phyloP scores from a whole-genome alignment of 257 asterid genomes.

The Solanum bukasovii region DNA sequence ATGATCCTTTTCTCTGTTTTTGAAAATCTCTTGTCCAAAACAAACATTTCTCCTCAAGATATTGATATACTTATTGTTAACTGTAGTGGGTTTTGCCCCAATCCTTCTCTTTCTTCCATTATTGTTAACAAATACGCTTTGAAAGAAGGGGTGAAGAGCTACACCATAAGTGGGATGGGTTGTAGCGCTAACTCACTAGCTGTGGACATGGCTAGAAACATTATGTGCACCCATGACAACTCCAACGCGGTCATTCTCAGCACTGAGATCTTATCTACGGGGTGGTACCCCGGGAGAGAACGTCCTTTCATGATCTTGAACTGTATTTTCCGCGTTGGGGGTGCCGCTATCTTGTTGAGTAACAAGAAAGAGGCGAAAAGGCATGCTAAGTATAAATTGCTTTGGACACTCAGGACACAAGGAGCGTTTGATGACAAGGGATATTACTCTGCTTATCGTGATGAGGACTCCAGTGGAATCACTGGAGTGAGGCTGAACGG shows the following conservation, averaged over 20 bases:
- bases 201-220: conserved; percentile 47
- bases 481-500: conserved; percentile 58
- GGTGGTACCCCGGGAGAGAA: conserved; percentile 76
- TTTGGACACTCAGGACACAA: conserved; percentile 43
- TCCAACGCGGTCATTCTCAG: conserved; percentile 59
- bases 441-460: conserved; percentile 47
- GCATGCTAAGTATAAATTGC: conserved; percentile 44
- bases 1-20: conserved; percentile 54
- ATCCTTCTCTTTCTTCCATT: conserved; percentile 61
- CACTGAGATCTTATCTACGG: conserved; percentile 72
- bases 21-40: conserved; percentile 36
- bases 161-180: conserved; percentile 75
- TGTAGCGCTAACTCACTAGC: conserved; percentile 81
- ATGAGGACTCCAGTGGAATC: conserved; percentile 64
- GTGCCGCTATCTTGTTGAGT: conserved; percentile 47
- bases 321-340: conserved; percentile 74
- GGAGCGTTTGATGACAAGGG: conserved; percentile 63
- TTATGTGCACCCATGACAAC: conserved; percentile 30
- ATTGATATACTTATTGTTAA: conserved; percentile 70
- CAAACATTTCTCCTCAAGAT: conserved; percentile 26
- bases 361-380: conserved; percentile 31
- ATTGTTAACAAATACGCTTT: conserved; percentile 32
- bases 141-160: conserved; percentile 63
- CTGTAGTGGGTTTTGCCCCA: conserved; percentile 88
- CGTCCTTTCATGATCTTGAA: conserved; percentile 47